phyloP scores from a whole-genome alignment of 495 filamentous ascomycete species.

The Arthonia radiata region DNA sequence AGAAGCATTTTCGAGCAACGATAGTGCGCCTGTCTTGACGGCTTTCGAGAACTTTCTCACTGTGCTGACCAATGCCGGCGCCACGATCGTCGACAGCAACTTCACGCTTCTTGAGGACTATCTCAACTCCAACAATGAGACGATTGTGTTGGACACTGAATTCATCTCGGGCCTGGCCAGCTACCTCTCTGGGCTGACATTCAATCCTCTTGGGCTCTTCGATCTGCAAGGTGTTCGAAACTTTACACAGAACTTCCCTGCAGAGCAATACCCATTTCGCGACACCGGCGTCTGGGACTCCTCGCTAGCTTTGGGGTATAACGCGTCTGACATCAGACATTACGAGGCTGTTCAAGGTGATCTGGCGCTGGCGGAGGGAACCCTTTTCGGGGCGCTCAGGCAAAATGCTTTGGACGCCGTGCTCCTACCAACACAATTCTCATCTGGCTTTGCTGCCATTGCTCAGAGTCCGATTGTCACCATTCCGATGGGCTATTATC shows the following conservation, averaged over 20 bases:
- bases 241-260: constrained; percentile 20
- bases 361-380: constrained; percentile 20
- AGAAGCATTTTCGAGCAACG: constrained; percentile 6
- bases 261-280: constrained; percentile 24
- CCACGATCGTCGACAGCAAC: constrained; percentile 26
- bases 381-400: constrained; percentile 22
- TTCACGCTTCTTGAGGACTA: constrained; percentile 21
- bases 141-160: constrained; percentile 15
- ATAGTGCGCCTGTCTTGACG: constrained; percentile 11
- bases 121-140: constrained; percentile 6
- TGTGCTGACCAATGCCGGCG: constrained; percentile 21
- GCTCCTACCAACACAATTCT: constrained; percentile 22
- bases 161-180: constrained; percentile 18
- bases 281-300: constrained; percentile 23
- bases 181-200: constrained; percentile 22
- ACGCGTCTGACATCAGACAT: too few species aligned
- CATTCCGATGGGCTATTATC: constrained; percentile 26
- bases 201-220: constrained; percentile 14
- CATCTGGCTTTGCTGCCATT: constrained; percentile 20
- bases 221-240: constrained; percentile 16
- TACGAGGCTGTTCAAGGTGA: constrained; percentile 21
- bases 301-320: constrained; percentile 14
- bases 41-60: constrained; percentile 22
- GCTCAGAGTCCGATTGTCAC: constrained; percentile 25
- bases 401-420: constrained; percentile 24